Percentiles rank a stretch among this genome's conserved stretches.
Evolutionary conservation across 768 basidiomycete genomes (phyloP).

Genomic region (Kwoniella pini): DNA sequence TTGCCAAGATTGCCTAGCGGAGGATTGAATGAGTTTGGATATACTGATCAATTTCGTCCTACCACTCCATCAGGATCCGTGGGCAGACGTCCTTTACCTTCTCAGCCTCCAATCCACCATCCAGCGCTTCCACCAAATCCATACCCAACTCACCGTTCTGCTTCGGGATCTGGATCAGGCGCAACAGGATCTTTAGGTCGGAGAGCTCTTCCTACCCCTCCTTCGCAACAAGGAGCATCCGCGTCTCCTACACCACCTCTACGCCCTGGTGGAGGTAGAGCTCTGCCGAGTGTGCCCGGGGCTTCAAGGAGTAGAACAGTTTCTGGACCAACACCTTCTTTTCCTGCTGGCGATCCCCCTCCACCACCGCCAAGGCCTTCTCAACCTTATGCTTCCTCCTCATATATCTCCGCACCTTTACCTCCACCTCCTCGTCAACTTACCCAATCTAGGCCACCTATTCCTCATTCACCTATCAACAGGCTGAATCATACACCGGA

Average conservation of each 20-base stretch:
- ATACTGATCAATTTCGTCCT: slow-evolving; percentile 4
- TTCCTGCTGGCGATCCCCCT: slow-evolving; percentile 4
- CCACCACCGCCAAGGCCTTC: slow-evolving; percentile 16
- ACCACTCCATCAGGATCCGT: slow-evolving; percentile 6
- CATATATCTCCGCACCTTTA: slow-evolving; percentile 6
- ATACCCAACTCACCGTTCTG: slow-evolving; percentile 7
- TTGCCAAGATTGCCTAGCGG: slow-evolving; percentile 19
- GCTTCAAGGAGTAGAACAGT: not conserved
- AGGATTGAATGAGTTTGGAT: slow-evolving; percentile 21
- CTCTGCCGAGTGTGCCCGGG: slow-evolving; percentile 25
- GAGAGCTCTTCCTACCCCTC: slow-evolving; percentile 30
- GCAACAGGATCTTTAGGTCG: slow-evolving; percentile 16
- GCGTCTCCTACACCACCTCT: slow-evolving; percentile 22
- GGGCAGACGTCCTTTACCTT: slow-evolving; percentile 22
- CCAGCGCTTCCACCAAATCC: slow-evolving; percentile 10
- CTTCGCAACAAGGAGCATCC: slow-evolving; percentile 7
- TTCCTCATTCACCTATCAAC: not conserved
- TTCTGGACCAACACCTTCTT: not conserved
- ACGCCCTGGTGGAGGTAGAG: slow-evolving; percentile 17
- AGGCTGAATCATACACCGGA: not conserved
- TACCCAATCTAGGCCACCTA: not conserved
- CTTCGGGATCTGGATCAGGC: slow-evolving; percentile 7
- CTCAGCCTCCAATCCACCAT: slow-evolving; percentile 17
- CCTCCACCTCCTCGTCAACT: slow-evolving; percentile 4
- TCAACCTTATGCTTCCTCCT: slow-evolving; percentile 4